These are phyloP conservation scores for Nakaseomyces sp. DNA, from an alignment of 1,139 yeast species.

Conservation along the genomic window DNA sequence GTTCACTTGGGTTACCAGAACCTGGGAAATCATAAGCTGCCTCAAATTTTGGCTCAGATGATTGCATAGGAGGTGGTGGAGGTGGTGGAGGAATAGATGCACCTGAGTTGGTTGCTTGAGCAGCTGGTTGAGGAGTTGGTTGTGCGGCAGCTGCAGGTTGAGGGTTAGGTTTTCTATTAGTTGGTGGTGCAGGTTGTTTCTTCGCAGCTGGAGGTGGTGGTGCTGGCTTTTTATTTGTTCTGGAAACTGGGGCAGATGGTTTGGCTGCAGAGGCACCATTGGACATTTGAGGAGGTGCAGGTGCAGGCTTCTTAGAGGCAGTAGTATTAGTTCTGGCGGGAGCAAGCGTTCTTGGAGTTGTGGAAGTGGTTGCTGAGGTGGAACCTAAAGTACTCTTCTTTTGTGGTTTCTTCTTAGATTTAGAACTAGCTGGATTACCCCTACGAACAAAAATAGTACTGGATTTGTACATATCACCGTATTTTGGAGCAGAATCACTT, in stretches of 20 bases:
- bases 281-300: neutral
- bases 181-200: constrained; percentile 27
- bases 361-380: neutral
- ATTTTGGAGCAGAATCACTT: constrained; percentile 50
- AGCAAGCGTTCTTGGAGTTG: neutral
- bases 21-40: constrained; percentile 90
- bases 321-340: neutral
- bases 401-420: constrained; percentile 63
- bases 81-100: constrained; percentile 61
- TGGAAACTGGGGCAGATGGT: constrained; percentile 4
- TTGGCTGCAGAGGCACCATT: neutral
- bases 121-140: constrained; percentile 14
- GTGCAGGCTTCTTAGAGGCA: constrained; percentile 6
- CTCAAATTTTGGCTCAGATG: constrained; percentile 68
- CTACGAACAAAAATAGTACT: constrained; percentile 77
- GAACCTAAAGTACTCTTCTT: constrained; percentile 5
- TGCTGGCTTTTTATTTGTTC: constrained; percentile 28
- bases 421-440: constrained; percentile 69
- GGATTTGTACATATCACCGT: constrained; percentile 77
- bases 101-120: constrained; percentile 21
- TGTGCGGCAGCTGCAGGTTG: constrained; percentile 9
- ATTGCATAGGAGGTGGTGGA: constrained; percentile 48
- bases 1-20: constrained; percentile 71
- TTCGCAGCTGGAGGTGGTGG: constrained; percentile 30
- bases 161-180: constrained; percentile 3